Percentiles rank a stretch among this genome's conserved stretches.
phyloP scores from a whole-genome alignment of 2,329 filamentous ascomycete genomes.

The Fusarium lateritium region DNA sequence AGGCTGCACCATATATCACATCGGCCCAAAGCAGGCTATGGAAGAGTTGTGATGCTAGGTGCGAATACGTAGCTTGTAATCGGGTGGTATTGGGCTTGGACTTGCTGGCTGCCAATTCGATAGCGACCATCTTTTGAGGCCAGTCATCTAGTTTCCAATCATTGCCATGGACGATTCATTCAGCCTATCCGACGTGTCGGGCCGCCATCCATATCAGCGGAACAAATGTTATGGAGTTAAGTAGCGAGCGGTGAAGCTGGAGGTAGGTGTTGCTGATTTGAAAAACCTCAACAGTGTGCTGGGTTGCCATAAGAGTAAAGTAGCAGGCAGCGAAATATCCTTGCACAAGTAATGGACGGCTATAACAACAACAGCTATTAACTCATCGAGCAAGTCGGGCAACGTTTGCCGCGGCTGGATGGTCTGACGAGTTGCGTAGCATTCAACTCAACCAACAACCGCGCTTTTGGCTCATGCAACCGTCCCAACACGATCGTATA shows the following conservation, averaged over 20 bases:
- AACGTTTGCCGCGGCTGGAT: constrained; percentile 28
- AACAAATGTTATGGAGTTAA: constrained; percentile 1
- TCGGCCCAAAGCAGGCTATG: not conserved
- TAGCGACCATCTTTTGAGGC: constrained; percentile 32
- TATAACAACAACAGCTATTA: not conserved
- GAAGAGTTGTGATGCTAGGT: not conserved
- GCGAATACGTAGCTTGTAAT: constrained; percentile 1
- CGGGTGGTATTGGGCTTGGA: constrained; percentile 2
- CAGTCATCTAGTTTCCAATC: constrained; percentile 22
- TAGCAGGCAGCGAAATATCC: not conserved
- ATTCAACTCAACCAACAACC: constrained; percentile 36
- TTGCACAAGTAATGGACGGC: not conserved
- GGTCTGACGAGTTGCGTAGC: constrained; percentile 21
- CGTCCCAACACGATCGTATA: constrained; percentile 32
- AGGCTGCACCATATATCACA: not conserved
- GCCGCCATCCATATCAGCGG: constrained; percentile 8
- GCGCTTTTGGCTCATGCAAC: constrained; percentile 31
- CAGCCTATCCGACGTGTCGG: constrained; percentile 14
- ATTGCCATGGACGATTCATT: constrained; percentile 5
- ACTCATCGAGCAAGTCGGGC: constrained; percentile 6
- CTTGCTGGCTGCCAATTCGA: constrained; percentile 17
- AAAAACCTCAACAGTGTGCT: constrained; percentile 2
- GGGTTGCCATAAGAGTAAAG: constrained; percentile 3
- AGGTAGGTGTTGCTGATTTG: not conserved
- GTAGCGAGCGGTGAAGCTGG: constrained; percentile 5